These are phyloP conservation scores for Musa balbisiana DNA, from an alignment of 202 grass and related monocot genomes.

Conservation along the genomic window DNA sequence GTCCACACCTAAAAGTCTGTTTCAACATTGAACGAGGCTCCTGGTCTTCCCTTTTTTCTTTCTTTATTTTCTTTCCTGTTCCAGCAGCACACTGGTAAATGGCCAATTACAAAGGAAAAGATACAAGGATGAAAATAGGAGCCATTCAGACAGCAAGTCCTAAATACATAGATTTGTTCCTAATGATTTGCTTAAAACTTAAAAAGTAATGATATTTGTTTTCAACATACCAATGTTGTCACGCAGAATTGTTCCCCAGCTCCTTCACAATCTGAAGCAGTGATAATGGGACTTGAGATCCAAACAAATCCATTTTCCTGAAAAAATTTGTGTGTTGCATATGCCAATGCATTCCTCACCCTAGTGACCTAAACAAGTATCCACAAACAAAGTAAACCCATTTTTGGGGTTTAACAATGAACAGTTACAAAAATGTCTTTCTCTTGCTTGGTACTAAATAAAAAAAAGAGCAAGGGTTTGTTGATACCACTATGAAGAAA, in stretches of 20 bases:
- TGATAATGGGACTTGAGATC: conserved; percentile 96
- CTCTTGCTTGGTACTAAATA: not conserved
- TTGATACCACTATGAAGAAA: not conserved
- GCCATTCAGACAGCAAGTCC: not conserved
- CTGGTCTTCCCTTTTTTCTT: too few species aligned
- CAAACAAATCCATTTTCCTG: conserved; percentile 97
- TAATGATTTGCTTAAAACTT: not conserved
- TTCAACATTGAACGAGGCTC: too few species aligned
- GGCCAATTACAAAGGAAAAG: too few species aligned
- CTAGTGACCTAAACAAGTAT: conserved; percentile 72
- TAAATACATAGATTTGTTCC: not conserved
- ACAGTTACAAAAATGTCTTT: not conserved
- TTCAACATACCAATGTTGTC: conserved; percentile 85
- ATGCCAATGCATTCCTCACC: conserved; percentile 93
- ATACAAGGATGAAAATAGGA: too few species aligned
- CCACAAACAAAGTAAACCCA: conserved; percentile 11
- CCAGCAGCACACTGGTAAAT: too few species aligned
- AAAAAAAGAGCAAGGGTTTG: too few species aligned
- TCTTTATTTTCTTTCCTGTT: too few species aligned
- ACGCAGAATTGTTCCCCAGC: conserved; percentile 95
- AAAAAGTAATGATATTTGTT: not conserved
- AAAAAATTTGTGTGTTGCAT: conserved; percentile 90
- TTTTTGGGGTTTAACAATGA: not conserved
- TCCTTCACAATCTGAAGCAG: conserved; percentile 97
- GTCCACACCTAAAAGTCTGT: too few species aligned